A percentile compares a stretch with the other conserved stretches of the same genome.
phyloP scores from a whole-genome alignment of 1,284 basidiomycete species.

The Tausonia pullulans region DNA sequence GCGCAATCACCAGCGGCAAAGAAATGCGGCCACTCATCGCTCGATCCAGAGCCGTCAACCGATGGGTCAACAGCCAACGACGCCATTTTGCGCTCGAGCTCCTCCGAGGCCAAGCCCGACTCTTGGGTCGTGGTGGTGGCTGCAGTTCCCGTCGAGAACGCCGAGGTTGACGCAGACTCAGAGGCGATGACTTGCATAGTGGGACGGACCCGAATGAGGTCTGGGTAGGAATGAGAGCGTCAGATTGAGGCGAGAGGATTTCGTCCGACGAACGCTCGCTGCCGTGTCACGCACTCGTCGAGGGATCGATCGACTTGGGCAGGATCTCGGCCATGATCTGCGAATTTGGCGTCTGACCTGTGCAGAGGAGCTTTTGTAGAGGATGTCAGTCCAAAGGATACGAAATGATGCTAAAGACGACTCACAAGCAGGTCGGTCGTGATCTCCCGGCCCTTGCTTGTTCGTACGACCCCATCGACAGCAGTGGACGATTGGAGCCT shows the following conservation, averaged over 20 bases:
- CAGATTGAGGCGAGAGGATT: constrained; percentile 7
- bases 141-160: background rate
- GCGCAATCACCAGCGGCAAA: constrained; percentile 38
- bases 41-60: too few species aligned
- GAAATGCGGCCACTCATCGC: constrained; percentile 24
- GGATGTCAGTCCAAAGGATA: background rate
- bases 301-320: constrained; percentile 42
- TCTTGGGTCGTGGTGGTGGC: too few species aligned
- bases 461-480: constrained; percentile 39
- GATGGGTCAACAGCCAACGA: too few species aligned
- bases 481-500: constrained; percentile 31
- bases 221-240: constrained; percentile 13
- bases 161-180: constrained; percentile 13
- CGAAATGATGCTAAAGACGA: background rate
- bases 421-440: constrained; percentile 52
- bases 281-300: constrained; percentile 25
- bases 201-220: constrained; percentile 46
- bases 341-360: constrained; percentile 62
- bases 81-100: too few species aligned
- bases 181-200: constrained; percentile 48
- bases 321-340: constrained; percentile 44
- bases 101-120: too few species aligned
- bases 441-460: constrained; percentile 48
- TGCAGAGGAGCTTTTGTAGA: constrained; percentile 51
- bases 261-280: background rate